Conservation (phyloP, 1,139 yeast genomes). For the Lodderomyces margitis region DNA sequence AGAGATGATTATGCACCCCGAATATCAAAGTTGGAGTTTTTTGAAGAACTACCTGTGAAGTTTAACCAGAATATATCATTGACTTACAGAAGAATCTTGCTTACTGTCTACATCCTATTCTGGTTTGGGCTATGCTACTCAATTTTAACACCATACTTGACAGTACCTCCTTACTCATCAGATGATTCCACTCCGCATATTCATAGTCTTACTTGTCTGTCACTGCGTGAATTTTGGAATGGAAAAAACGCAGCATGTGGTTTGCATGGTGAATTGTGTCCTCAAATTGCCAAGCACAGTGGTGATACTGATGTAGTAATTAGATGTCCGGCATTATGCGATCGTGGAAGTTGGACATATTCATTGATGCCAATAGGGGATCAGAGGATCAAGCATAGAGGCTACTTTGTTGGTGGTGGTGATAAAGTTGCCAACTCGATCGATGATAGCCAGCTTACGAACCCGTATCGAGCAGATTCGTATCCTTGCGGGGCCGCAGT, state of each 20-base stretch:
- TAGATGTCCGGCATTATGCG: conserved; percentile 89
- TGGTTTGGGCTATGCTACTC: conserved; percentile 34
- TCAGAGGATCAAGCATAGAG: conserved; percentile 63
- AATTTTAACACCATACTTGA: conserved; percentile 39
- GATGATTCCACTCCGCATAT: conserved; percentile 21
- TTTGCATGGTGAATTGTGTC: conserved; percentile 60
- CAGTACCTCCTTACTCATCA: conserved; percentile 29
- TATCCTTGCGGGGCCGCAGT: conserved; percentile 88
- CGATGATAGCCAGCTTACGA: conserved; percentile 32
- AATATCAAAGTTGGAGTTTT: conserved; percentile 21
- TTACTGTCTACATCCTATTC: conserved; percentile 36
- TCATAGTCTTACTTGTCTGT: conserved; percentile 42
- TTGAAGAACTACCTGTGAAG: conserved; percentile 46
- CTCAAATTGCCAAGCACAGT: conserved; percentile 18
- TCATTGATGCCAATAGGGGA: conserved; percentile 77
- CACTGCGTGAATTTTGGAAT: conserved; percentile 50
- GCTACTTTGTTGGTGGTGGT: conserved; percentile 79
- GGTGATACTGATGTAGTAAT: conserved; percentile 46
- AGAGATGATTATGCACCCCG: conserved; percentile 48
- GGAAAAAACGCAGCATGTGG: conserved; percentile 83
- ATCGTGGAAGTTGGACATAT: conserved; percentile 72
- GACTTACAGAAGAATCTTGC: conserved; percentile 24
- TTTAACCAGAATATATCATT: conserved; percentile 30
- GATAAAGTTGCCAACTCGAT: conserved; percentile 16
- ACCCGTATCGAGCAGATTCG: conserved; percentile 84